Evolutionary conservation across 768 basidiomycete species (phyloP), one percentile per base, ranked within the genome.

Genomic region (Glaciozyma antarctica): DNA sequence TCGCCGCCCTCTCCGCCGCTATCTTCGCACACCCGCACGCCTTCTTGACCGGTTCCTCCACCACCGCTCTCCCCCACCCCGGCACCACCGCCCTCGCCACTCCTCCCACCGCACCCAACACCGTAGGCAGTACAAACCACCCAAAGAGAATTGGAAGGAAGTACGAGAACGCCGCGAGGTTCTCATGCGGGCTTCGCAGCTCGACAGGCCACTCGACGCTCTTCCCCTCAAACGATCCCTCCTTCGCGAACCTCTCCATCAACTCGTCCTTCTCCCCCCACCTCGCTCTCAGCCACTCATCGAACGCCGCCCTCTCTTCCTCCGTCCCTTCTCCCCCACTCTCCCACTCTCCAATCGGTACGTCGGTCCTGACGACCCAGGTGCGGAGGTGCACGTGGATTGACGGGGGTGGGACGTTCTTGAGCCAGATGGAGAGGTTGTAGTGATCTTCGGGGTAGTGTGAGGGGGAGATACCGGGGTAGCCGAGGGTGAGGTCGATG

Each of bases 311-410:
- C 71, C 83, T 85, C 69, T 89, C 88, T 52, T 75, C 75, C 44
- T 81, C 80, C 0, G 82, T 81, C 26, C 71, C 76, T 38, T 80
- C 75, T 4, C 66, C 71, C 34, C 75, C 74, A 24, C 73, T 69
- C 66, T 62, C 74, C 73, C 58, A 65, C 73, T 59, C 77, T 65
- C 61, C 68, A 71, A 62, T 68, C 47, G 34, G 78, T 75, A 75
- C 79, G n/a, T 58, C 52, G 2, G 15, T 44, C 9, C 63, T 77
- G n/a, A 93, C 86, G 66, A 87, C 79, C 75, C 88, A 90, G 69
- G 86, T 78, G 55, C 90, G 84, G 48, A 98, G 76, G 76, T 97
- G 93, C 73, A 95, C 82, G 77, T 93, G 88, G 56, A 98, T 81
- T 13, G 81, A 78, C 0, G 93, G 92, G 1, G 94, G 92, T 5